Evolutionary conservation across 352 stramenopile species (phyloP), one percentile per base, ranked within the genome.

Genomic region (Elongisporangium undulatum): DNA sequence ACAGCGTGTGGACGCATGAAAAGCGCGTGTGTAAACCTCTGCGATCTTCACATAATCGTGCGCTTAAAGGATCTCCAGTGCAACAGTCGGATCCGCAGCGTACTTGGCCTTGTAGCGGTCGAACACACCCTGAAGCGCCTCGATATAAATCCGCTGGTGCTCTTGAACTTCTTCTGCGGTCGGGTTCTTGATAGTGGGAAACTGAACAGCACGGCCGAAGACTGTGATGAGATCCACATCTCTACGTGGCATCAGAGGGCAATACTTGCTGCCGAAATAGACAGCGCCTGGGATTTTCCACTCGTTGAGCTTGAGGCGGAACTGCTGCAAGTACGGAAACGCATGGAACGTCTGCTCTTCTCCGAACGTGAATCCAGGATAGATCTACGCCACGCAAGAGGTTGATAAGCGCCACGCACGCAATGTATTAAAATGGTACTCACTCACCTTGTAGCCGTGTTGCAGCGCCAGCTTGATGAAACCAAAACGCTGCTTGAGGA

Each of bases 391-490:
- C 29, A 9, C 8, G 3, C 3, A 41, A 41, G 9, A 13, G 13
- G 13, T 2, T 41, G 8, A 41, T 41, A 41, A 41, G 9, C 29
- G 13, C 13, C 29, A 41, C 9, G 29, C 29, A 15, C 8, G 24
- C 7, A 34, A 34, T 34, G 7, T 34, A 7, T 34, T 41, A 15
- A 9, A 4, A 41, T 41, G 8, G 24, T 8, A 7, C 24, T 34
- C 24, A 8, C 24, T 8, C 8, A 97, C 69, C 21, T 88, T 85
- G 72, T 96, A 97, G 48, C 94, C 92, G 67, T 93, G 72, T 71
- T 98, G 82, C 15, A 98, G 73, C 38, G 82, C 92, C 26, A 98
- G 71, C 57, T 97, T 96, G 64, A 99, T 87, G 69, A 99, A 98
- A 2, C 95, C 95, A 45, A 90, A 91, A 17, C 94, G 79, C 23